Percentiles rank a stretch among this genome's conserved stretches.
Conservation (phyloP, 352 stramenopile species). For the Pythium utonaiense region DNA sequence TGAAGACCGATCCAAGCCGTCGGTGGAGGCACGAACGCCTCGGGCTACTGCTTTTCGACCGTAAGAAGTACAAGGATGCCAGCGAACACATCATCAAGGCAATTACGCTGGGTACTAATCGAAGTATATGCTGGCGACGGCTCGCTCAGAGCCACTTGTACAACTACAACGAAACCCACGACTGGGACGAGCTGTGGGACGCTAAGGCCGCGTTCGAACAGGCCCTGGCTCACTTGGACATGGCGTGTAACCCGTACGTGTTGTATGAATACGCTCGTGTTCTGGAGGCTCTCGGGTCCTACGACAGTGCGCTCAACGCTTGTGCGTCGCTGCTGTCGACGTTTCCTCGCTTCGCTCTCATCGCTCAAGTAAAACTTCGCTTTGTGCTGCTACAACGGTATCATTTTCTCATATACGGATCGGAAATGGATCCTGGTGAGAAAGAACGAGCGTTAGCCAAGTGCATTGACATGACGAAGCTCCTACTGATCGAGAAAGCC, state of each 20-base stretch:
- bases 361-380: conserved; percentile 36
- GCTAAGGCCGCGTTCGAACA: conserved; percentile 54
- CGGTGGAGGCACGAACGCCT: conserved; percentile 69
- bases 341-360: conserved; percentile 45
- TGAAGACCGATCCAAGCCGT: conserved; percentile 50
- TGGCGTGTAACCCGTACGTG: conserved; percentile 40
- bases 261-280: conserved; percentile 53
- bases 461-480: conserved; percentile 51
- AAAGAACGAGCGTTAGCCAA: conserved; percentile 36
- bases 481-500: conserved; percentile 38
- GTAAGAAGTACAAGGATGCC: conserved; percentile 35
- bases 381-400: conserved; percentile 61
- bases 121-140: conserved; percentile 44
- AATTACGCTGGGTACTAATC: conserved; percentile 42
- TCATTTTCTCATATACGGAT: conserved; percentile 32
- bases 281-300: conserved; percentile 47
- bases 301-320: conserved; percentile 39
- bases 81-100: conserved; percentile 46
- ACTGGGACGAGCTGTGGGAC: conserved; percentile 68
- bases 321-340: conserved; percentile 48
- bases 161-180: conserved; percentile 35
- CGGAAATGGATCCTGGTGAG: conserved; percentile 9
- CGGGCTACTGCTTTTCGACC: conserved; percentile 44
- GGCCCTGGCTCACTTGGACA: conserved; percentile 46
- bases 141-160: conserved; percentile 56